Evolutionary conservation across 305 asterid species (phyloP).

Genomic region (Caryopteris hybrid): DNA sequence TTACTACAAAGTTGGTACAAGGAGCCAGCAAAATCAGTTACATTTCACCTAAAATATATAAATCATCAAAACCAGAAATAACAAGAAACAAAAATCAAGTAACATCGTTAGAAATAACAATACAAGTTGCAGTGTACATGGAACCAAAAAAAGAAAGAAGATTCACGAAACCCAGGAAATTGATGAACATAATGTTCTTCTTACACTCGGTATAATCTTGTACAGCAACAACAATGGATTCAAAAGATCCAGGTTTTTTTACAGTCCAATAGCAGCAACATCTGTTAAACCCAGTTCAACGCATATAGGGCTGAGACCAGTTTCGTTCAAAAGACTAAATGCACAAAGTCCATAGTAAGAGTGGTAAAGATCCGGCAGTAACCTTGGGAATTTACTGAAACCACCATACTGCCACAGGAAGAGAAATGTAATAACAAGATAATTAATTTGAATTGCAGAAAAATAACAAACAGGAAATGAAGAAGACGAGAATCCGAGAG

Average conservation of each 20-base stretch:
- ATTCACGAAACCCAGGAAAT: not conserved
- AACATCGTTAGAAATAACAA: not conserved
- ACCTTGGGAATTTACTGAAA: conserved; percentile 76
- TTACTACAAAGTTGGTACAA: too few species aligned
- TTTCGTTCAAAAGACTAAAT: conserved; percentile 75
- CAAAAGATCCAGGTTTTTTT: too few species aligned
- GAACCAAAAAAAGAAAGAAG: not conserved
- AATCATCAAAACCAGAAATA: not conserved
- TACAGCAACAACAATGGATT: not conserved
- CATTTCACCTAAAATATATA: not conserved
- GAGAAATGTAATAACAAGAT: not conserved
- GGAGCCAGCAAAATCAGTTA: not conserved
- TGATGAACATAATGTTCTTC: not conserved
- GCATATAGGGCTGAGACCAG: conserved; percentile 48
- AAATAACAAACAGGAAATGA: not conserved
- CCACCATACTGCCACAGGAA: conserved; percentile 75
- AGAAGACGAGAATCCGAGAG: not conserved
- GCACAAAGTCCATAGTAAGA: conserved; percentile 84
- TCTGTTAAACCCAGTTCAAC: conserved; percentile 67
- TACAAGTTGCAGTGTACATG: not conserved
- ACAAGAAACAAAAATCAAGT: not conserved
- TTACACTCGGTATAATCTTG: not conserved
- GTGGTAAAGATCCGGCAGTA: conserved; percentile 85
- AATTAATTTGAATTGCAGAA: too few species aligned
- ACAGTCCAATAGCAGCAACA: conserved; percentile 42